A percentile compares a stretch with the other conserved stretches of the same genome.
phyloP scores from a whole-genome alignment of 1,284 basidiomycete genomes.

The Apiotrichum gracile region DNA sequence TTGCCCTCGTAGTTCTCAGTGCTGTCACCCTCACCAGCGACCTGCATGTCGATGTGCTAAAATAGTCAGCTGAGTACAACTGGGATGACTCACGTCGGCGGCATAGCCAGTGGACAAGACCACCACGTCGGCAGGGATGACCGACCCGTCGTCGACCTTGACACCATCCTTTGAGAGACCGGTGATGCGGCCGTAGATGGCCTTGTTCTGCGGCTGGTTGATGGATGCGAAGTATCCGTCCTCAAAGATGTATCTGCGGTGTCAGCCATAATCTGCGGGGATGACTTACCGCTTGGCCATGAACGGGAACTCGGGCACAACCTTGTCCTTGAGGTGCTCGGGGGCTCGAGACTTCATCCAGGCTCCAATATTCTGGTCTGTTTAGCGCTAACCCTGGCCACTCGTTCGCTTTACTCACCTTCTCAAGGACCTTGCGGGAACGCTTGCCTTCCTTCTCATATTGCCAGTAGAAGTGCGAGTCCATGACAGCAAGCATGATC shows the following conservation, averaged over 20 bases:
- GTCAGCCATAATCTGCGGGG: background rate
- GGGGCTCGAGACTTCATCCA: conserved; percentile 11
- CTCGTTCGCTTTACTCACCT: background rate
- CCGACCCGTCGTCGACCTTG: conserved; percentile 12
- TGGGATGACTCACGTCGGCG: conserved; percentile 5
- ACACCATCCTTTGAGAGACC: conserved; percentile 7
- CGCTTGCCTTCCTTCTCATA: conserved; percentile 10
- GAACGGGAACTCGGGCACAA: conserved; percentile 10
- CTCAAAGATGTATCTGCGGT: conserved; percentile 11
- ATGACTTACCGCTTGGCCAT: background rate
- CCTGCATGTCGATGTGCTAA: conserved; percentile 15
- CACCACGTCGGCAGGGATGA: conserved; percentile 14
- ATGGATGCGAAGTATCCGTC: conserved; percentile 19
- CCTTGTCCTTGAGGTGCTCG: conserved; percentile 14
- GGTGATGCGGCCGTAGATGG: conserved; percentile 14
- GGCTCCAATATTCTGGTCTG: background rate
- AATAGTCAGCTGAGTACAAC: background rate
- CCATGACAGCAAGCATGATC: conserved; percentile 8
- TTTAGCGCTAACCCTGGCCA: no score
- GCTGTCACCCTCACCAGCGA: conserved; percentile 11
- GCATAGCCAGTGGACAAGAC: conserved; percentile 18
- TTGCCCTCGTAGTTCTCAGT: conserved; percentile 11
- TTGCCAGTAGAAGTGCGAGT: conserved; percentile 11
- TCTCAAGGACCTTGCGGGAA: conserved; percentile 9
- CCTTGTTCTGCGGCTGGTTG: conserved; percentile 11